Base-by-base conservation (phyloP, 164 flowering plant genomes). In the Paratinospora sagittata region DNA sequence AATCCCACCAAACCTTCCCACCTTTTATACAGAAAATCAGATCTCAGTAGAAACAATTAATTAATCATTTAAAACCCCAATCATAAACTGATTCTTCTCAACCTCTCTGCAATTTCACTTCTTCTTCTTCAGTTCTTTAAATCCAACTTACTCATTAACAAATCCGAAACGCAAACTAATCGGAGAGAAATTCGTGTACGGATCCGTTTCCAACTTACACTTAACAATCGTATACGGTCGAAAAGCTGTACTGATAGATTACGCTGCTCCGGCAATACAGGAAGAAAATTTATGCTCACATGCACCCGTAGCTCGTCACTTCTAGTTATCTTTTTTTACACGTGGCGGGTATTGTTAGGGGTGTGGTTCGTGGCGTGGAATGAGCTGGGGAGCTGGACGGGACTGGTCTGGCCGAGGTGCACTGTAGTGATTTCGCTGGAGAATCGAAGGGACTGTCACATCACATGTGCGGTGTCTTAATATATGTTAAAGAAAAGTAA, bases 1-100 rank as follows among this genome's bases (percentile, higher is more conserved):
- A 55, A 55, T 55, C 61, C 1, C 24, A n/a, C 61, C 61, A 55
- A 55, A 17, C 58, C 60, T 23, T 21, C 61, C 34, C 34, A 30
- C 34, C 34, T 30, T 55, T 55, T 17, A 21, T 5, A 55, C 23
- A 52, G 61, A 55, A 55, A 55, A 55, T n/a, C 61, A 17, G 61
- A 55, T 55, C 61, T 55, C 23, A 55, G 61, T 23, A 55, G 21
- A n/a, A 55, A 55, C 61, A 55, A 55, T 55, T 55, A 55, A n/a
- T 8, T 47, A 30, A 1, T 8, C 3, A 47, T 19, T 6, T 19
- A n/a, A 19, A 30, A 55, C 61, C 61, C 61, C 24, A n/a, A 55
- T 55, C 61, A 55, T 55, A 3, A 55, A 43, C 47, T 2, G 47
- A 55, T 4, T 8, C 61, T 19, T n/a, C 26, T n/a, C 24, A 17